A percentile compares a stretch with the other conserved stretches of the same genome.
phyloP scores from a whole-genome alignment of 441 rosid species.

The Croton setiger region DNA sequence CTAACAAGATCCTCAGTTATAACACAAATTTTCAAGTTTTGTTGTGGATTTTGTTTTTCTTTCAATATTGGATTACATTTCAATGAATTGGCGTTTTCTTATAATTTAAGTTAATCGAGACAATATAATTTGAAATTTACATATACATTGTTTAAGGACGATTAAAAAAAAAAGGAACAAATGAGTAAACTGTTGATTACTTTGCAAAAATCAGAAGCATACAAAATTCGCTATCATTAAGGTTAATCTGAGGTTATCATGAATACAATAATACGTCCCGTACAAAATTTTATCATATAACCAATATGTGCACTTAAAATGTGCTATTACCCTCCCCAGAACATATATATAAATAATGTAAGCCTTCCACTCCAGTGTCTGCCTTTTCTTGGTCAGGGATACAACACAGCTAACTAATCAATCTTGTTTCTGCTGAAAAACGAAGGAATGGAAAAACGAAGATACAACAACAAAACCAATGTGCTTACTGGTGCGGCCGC shows the following conservation, averaged over 20 bases:
- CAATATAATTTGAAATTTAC: too few species aligned
- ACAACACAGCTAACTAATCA: slow-evolving; percentile 4
- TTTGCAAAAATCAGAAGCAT: neutral
- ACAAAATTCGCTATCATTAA: slow-evolving; percentile 6
- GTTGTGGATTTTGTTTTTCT: neutral
- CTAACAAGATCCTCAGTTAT: slow-evolving; percentile 58
- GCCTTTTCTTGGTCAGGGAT: too few species aligned
- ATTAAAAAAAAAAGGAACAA: neutral
- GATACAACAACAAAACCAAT: neutral
- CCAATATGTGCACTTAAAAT: slow-evolving; percentile 4
- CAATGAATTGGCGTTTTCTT: too few species aligned
- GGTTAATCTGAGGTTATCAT: slow-evolving; percentile 7
- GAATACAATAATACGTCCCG: neutral
- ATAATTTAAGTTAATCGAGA: too few species aligned
- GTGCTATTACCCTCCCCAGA: slow-evolving; percentile 1
- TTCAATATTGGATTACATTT: neutral
- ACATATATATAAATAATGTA: neutral
- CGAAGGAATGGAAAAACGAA: neutral
- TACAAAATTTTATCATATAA: slow-evolving; percentile 12
- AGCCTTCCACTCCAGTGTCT: neutral
- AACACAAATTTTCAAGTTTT: slow-evolving; percentile 7
- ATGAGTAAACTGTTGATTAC: neutral
- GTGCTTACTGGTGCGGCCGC: slow-evolving; percentile 39
- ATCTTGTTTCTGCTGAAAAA: neutral
- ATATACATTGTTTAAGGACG: too few species aligned